phyloP scores from a whole-genome alignment of 2,329 filamentous ascomycete species.

The Alternaria sp. region DNA sequence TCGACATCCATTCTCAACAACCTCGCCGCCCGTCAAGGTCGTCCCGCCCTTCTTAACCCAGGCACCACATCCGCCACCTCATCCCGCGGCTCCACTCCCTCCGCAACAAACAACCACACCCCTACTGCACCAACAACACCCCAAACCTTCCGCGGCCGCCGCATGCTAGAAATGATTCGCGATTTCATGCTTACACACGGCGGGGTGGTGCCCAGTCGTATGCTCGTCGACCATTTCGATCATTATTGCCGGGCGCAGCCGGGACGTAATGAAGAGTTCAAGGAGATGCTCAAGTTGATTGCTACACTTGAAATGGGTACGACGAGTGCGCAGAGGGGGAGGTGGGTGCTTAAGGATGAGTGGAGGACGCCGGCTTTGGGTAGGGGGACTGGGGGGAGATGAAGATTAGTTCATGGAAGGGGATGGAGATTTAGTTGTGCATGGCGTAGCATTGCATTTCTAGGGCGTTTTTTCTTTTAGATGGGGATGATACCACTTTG shows the following conservation, averaged over 20 bases:
- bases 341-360: slow-evolving; percentile 68
- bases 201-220: slow-evolving; percentile 80
- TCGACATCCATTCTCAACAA: slow-evolving; percentile 56
- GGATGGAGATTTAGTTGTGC: not conserved
- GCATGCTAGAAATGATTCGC: slow-evolving; percentile 67
- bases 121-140: slow-evolving; percentile 31
- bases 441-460: not conserved
- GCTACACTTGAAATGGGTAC: slow-evolving; percentile 71
- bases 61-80: slow-evolving; percentile 26
- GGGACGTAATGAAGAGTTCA: slow-evolving; percentile 77
- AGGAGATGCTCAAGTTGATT: slow-evolving; percentile 77
- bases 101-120: too few species aligned
- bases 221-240: slow-evolving; percentile 90
- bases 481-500: not conserved
- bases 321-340: slow-evolving; percentile 58
- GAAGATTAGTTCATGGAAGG: not conserved
- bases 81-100: slow-evolving; percentile 42
- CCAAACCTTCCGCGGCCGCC: slow-evolving; percentile 46
- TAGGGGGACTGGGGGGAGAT: not conserved
- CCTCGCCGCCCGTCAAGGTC: slow-evolving; percentile 54
- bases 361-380: slow-evolving; percentile 32
- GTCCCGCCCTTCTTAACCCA: slow-evolving; percentile 21
- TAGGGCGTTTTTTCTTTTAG: not conserved
- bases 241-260: slow-evolving; percentile 74
- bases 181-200: slow-evolving; percentile 81